Evolutionary conservation across 1,284 basidiomycete species (phyloP).

Genomic region (Ganoderma lucidum): DNA sequence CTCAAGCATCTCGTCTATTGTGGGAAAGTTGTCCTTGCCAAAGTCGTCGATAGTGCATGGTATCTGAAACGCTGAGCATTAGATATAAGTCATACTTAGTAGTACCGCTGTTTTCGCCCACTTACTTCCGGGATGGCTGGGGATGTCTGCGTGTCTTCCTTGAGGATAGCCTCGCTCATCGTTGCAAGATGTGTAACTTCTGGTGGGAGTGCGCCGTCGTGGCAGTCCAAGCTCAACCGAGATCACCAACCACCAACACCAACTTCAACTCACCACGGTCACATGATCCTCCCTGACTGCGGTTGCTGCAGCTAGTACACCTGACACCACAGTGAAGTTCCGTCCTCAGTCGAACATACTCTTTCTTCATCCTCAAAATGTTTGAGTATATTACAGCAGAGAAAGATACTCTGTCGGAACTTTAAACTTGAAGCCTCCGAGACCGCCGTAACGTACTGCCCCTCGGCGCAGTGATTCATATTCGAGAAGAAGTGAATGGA

Average conservation of each 20-base stretch:
- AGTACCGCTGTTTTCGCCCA: not conserved
- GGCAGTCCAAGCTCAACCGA: not conserved
- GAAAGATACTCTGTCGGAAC: too few relatives aligned
- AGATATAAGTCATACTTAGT: not conserved
- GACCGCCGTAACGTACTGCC: not conserved
- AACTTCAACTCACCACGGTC: not conserved
- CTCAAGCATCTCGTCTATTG: too few relatives aligned
- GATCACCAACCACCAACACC: too few relatives aligned
- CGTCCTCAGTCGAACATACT: not conserved
- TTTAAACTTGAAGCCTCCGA: too few relatives aligned
- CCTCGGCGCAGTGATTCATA: conserved; percentile 18
- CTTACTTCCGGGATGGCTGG: not conserved
- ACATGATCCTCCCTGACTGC: not conserved
- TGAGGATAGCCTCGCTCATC: not conserved
- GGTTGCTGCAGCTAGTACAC: too few relatives aligned
- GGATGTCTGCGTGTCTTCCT: not conserved
- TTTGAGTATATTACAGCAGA: too few relatives aligned
- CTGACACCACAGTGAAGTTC: too few relatives aligned
- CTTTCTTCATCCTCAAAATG: not conserved
- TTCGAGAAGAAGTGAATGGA: not conserved
- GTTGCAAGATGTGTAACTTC: too few relatives aligned
- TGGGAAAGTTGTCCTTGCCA: too few relatives aligned
- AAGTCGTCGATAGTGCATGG: not conserved
- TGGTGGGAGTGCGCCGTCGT: too few relatives aligned
- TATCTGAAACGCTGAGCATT: not conserved